Conservation (phyloP, 306 rosid genomes). For the Cucumis cinereus region DNA sequence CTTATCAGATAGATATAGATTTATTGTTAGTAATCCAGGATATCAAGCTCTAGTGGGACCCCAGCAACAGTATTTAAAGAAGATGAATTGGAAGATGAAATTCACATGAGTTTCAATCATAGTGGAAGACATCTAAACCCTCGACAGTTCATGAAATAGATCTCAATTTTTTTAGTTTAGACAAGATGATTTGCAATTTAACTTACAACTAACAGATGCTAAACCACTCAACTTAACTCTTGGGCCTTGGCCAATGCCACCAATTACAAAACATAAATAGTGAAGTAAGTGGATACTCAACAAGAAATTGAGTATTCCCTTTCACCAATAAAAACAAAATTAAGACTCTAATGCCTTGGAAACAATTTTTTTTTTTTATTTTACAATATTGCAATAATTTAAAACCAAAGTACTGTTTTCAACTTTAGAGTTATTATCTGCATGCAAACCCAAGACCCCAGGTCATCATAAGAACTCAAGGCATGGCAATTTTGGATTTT, state of each 20-base stretch:
- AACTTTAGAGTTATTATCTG: not conserved
- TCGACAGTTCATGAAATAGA: not conserved
- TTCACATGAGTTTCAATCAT: not conserved
- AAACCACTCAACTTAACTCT: not conserved
- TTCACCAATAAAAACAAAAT: not conserved
- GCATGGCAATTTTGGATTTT: not conserved
- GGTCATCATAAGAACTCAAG: not conserved
- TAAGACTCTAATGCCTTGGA: not conserved
- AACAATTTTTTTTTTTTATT: too few species aligned
- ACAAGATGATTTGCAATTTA: not conserved
- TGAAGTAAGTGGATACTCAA: not conserved
- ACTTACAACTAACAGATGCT: not conserved
- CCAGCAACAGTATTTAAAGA: not conserved
- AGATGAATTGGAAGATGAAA: not conserved
- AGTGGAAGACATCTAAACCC: not conserved
- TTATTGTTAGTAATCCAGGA: not conserved
- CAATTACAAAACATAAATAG: not conserved
- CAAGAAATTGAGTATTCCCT: not conserved
- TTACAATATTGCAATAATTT: not conserved
- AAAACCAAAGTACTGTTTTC: not conserved
- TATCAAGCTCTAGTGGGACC: not conserved
- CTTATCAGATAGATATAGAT: not conserved
- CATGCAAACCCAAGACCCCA: not conserved
- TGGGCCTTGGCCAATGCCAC: not conserved
- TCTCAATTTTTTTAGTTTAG: not conserved